phyloP scores from a whole-genome alignment of 2,329 filamentous ascomycete genomes.

The Claviceps sorghi region DNA sequence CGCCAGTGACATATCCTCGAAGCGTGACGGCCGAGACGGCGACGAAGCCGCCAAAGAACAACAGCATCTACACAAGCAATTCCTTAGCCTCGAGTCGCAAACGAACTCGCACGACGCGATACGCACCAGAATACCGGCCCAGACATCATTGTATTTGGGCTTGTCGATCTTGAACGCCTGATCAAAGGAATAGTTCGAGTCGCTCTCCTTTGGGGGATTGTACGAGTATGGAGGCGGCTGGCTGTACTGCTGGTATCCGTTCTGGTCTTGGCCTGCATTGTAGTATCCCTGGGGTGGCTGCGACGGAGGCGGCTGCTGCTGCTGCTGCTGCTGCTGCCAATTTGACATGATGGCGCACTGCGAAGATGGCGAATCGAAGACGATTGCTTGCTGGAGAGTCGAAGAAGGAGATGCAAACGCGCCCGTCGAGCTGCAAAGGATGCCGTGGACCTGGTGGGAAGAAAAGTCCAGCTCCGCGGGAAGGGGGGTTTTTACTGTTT shows the following conservation, averaged over 20 bases:
- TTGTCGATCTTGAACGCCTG: slow-evolving; percentile 68
- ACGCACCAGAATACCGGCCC: slow-evolving; percentile 66
- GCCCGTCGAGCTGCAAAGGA: neutral
- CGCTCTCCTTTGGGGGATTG: slow-evolving; percentile 22
- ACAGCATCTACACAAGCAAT: slow-evolving; percentile 39
- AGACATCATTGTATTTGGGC: slow-evolving; percentile 82
- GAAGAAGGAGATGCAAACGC: neutral
- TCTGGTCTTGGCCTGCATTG: slow-evolving; percentile 10
- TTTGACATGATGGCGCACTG: slow-evolving; percentile 1
- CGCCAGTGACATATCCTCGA: slow-evolving; percentile 51
- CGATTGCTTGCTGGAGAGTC: too few relatives aligned
- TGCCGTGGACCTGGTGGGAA: neutral
- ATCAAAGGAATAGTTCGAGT: slow-evolving; percentile 49
- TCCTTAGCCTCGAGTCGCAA: neutral
- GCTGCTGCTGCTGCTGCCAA: slow-evolving; percentile 3
- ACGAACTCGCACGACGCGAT: neutral
- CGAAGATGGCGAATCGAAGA: neutral
- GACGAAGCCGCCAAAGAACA: slow-evolving; percentile 57
- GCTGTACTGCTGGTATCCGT: slow-evolving; percentile 14
- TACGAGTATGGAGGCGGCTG: slow-evolving; percentile 20
- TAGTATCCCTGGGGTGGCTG: slow-evolving; percentile 8
- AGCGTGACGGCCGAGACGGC: slow-evolving; percentile 64
- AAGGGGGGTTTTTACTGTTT: neutral
- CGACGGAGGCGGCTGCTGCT: slow-evolving; percentile 6
- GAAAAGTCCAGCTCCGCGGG: neutral